phyloP scores from a whole-genome alignment of 169 alveolate species.

The Cryptosporidium tyzzeri region DNA sequence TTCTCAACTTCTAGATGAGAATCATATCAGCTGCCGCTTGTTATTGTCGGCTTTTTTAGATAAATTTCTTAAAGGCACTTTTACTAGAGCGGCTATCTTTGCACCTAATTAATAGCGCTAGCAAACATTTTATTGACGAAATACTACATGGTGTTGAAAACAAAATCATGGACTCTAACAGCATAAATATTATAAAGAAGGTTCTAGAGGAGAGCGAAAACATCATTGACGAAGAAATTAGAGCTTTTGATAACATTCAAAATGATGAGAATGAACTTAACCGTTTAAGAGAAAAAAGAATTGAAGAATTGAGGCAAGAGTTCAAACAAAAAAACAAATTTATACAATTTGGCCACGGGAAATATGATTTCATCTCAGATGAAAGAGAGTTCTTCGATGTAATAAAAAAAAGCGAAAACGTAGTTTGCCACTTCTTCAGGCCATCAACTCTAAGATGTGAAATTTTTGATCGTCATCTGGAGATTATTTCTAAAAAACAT shows the following conservation, averaged over 20 bases:
- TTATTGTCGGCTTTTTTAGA: neutral
- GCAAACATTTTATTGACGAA: neutral
- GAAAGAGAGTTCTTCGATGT: conserved; percentile 60
- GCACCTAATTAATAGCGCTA: neutral
- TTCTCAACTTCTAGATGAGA: neutral
- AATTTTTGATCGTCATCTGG: conserved; percentile 82
- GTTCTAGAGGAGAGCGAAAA: conserved; percentile 53
- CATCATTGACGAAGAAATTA: conserved; percentile 49
- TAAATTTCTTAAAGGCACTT: neutral
- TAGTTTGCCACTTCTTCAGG: conserved; percentile 84
- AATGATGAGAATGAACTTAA: conserved; percentile 64
- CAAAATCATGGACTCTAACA: neutral
- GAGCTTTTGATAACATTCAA: conserved; percentile 1
- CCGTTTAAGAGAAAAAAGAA: conserved; percentile 42
- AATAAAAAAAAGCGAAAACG: conserved; percentile 73
- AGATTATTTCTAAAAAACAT: conserved; percentile 79
- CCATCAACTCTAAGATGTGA: conserved; percentile 84
- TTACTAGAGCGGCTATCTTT: neutral
- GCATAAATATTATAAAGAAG: conserved; percentile 2
- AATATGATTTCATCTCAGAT: conserved; percentile 21
- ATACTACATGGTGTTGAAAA: neutral
- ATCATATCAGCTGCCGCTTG: neutral
- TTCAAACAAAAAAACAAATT: conserved; percentile 19
- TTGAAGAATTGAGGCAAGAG: conserved; percentile 19
- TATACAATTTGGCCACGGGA: conserved; percentile 39